phyloP scores from a whole-genome alignment of 352 stramenopile genomes.

The Pythium coloratum region DNA sequence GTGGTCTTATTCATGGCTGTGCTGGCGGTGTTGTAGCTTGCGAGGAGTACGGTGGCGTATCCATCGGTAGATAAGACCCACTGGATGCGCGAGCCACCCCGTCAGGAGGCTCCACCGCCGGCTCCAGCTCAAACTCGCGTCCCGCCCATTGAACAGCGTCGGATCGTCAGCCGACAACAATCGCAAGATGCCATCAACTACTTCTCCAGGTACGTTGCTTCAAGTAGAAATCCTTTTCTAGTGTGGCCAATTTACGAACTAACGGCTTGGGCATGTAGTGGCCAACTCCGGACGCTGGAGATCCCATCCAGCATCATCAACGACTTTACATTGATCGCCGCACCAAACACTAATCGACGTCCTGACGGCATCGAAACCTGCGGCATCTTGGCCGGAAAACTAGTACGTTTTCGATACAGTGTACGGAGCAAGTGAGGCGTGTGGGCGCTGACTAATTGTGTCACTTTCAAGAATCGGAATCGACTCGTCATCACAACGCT shows the following conservation, averaged over 20 bases:
- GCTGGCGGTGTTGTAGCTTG: constrained; percentile 1
- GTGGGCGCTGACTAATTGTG: not conserved
- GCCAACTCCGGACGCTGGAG: constrained; percentile 60
- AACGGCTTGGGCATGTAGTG: constrained; percentile 26
- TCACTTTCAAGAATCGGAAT: constrained; percentile 38
- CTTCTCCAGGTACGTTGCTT: constrained; percentile 48
- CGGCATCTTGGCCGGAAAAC: constrained; percentile 81
- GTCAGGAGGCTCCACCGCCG: constrained; percentile 13
- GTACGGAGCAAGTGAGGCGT: too few relatives aligned
- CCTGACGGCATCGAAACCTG: constrained; percentile 90
- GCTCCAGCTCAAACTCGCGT: not conserved
- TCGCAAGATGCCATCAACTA: constrained; percentile 61
- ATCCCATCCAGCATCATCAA: constrained; percentile 72
- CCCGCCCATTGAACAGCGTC: constrained; percentile 11
- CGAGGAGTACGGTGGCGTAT: constrained; percentile 32
- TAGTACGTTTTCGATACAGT: constrained; percentile 39
- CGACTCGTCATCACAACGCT: constrained; percentile 76
- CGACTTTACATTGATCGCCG: constrained; percentile 79
- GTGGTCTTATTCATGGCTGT: not conserved
- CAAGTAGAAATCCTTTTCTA: not conserved
- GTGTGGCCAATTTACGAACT: not conserved
- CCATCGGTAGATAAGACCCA: constrained; percentile 60
- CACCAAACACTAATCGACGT: constrained; percentile 67
- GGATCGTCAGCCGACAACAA: constrained; percentile 42
- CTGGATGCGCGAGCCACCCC: constrained; percentile 43